phyloP scores from a whole-genome alignment of 2,329 filamentous ascomycete species.

The Trichoderma sp. region DNA sequence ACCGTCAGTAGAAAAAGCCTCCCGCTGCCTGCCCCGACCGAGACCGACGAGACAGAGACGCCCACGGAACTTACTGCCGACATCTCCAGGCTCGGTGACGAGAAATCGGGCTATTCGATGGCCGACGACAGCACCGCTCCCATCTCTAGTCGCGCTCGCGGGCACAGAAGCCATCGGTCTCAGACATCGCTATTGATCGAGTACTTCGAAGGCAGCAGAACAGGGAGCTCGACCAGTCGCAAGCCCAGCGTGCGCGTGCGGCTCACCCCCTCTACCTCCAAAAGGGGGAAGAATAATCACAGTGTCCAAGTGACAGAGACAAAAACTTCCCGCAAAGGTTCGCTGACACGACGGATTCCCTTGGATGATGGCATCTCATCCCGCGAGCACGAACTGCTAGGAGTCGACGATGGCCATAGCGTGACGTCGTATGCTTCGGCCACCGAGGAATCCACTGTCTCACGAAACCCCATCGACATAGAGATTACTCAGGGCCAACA shows the following conservation, averaged over 20 bases:
- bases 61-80: conserved; percentile 68
- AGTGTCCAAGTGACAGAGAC: conserved; percentile 83
- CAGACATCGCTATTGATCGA: conserved; percentile 93
- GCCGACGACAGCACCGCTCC: conserved; percentile 81
- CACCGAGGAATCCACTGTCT: conserved; percentile 78
- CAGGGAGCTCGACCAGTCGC: conserved; percentile 61
- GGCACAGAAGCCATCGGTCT: conserved; percentile 64
- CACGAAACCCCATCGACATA: conserved; percentile 80
- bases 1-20: conserved; percentile 60
- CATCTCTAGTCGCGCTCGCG: conserved; percentile 84
- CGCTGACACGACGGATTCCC: conserved; percentile 58
- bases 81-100: conserved; percentile 68
- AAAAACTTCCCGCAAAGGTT: conserved; percentile 72
- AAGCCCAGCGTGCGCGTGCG: conserved; percentile 80
- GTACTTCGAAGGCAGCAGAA: conserved; percentile 85
- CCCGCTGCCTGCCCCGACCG: conserved; percentile 78
- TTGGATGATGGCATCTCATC: conserved; percentile 46
- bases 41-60: conserved; percentile 66
- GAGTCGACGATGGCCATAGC: conserved; percentile 66
- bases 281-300: conserved; percentile 65
- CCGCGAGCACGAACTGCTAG: conserved; percentile 49
- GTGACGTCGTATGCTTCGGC: conserved; percentile 76
- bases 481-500: conserved; percentile 72
- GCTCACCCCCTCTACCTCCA: conserved; percentile 82
- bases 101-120: conserved; percentile 76